Evolutionary conservation across 306 rosid species (phyloP), one percentile per base, ranked within the genome.

Genomic region (Ormosia semicastrata): DNA sequence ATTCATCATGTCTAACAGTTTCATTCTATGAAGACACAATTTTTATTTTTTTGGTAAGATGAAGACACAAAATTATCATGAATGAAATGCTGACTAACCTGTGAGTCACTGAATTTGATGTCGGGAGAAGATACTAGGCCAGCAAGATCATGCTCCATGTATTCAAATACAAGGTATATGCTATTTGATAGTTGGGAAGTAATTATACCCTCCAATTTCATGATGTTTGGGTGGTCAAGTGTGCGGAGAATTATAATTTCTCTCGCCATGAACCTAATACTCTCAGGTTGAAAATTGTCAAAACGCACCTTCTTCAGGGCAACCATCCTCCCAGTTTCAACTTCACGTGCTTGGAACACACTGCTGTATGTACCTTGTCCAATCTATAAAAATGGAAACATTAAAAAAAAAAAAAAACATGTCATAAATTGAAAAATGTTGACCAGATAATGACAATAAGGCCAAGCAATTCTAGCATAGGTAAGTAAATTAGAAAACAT

Each of bases 141-240:
- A 9, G 99, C 94, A 70, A 96, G 98, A 77, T 96, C 99, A 57
- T 96, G 99, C 69, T 96, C 99, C 99, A 96, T 96, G 92, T 96
- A 96, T 57, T 96, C 99, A 66, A 96, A 96, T 4, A 96, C 99
- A 70, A 96, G 95, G 88, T 94, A 96, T 65, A 96, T 86, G 88
- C 95, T 92, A 52, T 62, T 92, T 53, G 99, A 96, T 46, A 88
- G 59, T 50, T 76, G 88, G 47, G 99, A 96, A 41, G 97, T 91
- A 56, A 96, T 89, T 57, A 96, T 54, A 32, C 99, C 99, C 81
- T 96, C 97, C 78, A 96, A 77, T 74, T 91, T 94, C 94, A 96
- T 90, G 86, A 93, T 66, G 88, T 96, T 96, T n/a, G 98, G 99
- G 85, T 96, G 99, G 81, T 96, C 97, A 36, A 96, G 92, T 77